phyloP scores from a whole-genome alignment of 2,329 filamentous ascomycete genomes.

The Sphaerulina musiva region DNA sequence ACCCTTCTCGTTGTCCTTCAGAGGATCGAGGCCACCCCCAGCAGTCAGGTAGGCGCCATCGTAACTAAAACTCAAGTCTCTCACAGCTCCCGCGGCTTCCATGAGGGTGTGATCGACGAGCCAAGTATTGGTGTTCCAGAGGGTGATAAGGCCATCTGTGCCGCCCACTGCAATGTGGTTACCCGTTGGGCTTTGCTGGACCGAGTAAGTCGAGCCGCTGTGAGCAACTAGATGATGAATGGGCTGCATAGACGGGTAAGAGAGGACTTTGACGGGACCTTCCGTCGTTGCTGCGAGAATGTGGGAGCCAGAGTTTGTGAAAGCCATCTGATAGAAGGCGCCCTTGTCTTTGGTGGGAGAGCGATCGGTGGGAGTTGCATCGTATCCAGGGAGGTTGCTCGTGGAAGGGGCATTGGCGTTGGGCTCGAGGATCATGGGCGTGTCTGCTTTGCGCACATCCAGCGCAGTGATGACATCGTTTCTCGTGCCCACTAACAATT shows the following conservation, averaged over 20 bases:
- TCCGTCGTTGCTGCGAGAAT: slow-evolving; percentile 65
- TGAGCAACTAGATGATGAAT: slow-evolving; percentile 61
- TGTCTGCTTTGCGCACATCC: slow-evolving; percentile 26
- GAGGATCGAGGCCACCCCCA: slow-evolving; percentile 46
- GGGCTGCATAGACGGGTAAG: slow-evolving; percentile 55
- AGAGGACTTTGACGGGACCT: slow-evolving; percentile 63
- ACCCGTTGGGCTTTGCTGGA: slow-evolving; percentile 64
- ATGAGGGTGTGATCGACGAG: slow-evolving; percentile 66
- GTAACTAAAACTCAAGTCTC: slow-evolving; percentile 69
- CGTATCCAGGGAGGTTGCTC: slow-evolving; percentile 12
- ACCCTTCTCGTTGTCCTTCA: slow-evolving; percentile 59
- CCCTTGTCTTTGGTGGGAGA: slow-evolving; percentile 22
- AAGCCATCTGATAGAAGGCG: slow-evolving; percentile 66
- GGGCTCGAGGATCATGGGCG: slow-evolving; percentile 11
- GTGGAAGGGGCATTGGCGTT: slow-evolving; percentile 8
- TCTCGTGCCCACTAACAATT: slow-evolving; percentile 66
- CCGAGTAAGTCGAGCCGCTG: slow-evolving; percentile 63
- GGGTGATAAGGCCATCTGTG: slow-evolving; percentile 64
- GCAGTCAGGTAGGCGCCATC: slow-evolving; percentile 69
- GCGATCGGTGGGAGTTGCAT: slow-evolving; percentile 19
- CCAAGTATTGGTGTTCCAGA: slow-evolving; percentile 76
- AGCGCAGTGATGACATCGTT: slow-evolving; percentile 41
- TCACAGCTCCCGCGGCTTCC: slow-evolving; percentile 60
- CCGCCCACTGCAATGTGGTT: slow-evolving; percentile 68
- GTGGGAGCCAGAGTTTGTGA: slow-evolving; percentile 66